These are phyloP conservation scores for Amanita rubescens DNA, from an alignment of 768 basidiomycete species.

Conservation along the genomic window DNA sequence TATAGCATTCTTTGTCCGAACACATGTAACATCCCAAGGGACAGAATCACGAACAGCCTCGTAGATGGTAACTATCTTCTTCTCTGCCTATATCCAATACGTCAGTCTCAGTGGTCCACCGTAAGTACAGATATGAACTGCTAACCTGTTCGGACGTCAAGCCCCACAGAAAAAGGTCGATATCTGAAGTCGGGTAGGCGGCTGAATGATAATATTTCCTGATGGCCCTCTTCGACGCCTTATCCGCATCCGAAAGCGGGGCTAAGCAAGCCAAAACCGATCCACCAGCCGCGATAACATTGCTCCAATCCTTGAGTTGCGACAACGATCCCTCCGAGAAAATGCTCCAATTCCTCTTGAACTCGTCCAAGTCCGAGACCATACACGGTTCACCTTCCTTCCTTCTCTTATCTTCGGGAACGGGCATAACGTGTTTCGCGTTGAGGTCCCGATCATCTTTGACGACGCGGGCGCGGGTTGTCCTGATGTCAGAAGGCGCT, in stretches of 20 bases:
- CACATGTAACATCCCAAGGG: no score
- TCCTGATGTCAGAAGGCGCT: background rate
- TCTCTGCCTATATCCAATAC: constrained; percentile 39
- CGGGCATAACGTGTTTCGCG: no score
- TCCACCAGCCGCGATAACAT: no score
- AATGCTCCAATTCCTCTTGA: constrained; percentile 56
- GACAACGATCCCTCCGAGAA: constrained; percentile 58
- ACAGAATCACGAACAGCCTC: constrained; percentile 56
- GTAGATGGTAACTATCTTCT: constrained; percentile 50
- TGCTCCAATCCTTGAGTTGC: constrained; percentile 54
- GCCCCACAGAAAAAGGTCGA: constrained; percentile 61
- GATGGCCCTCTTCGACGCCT: constrained; percentile 52
- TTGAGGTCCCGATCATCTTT: no score
- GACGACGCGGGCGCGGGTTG: no score
- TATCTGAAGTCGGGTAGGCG: constrained; percentile 53
- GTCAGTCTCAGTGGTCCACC: no score
- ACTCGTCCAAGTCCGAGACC: no score
- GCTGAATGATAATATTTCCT: constrained; percentile 50
- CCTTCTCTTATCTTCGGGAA: constrained; percentile 35
- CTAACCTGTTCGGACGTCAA: constrained; percentile 44
- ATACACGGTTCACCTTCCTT: no score
- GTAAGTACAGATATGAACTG: no score
- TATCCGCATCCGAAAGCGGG: no score
- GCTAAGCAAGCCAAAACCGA: no score
- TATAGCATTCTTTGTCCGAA: no score